These are phyloP conservation scores for Fraxinus pennsylvanica DNA, from an alignment of 257 asterid genomes.

Conservation along the genomic window DNA sequence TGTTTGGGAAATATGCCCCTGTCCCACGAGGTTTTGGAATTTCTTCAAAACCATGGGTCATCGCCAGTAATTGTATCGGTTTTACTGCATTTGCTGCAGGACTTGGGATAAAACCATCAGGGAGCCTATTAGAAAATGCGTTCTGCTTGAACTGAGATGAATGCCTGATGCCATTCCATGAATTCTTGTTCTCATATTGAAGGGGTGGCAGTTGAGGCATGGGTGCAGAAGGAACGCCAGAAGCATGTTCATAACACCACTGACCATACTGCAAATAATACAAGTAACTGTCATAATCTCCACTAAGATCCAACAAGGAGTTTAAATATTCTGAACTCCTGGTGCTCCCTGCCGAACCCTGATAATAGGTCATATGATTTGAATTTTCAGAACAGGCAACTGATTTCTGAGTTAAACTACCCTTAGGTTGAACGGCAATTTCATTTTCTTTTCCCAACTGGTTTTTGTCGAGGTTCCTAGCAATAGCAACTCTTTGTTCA, in stretches of 20 bases:
- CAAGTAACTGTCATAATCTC: constrained; percentile 55
- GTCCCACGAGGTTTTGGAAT: constrained; percentile 72
- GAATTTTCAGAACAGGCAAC: constrained; percentile 19
- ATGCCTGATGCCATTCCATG: constrained; percentile 44
- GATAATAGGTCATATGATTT: constrained; percentile 21
- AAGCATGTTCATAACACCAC: constrained; percentile 42
- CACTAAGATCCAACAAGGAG: constrained; percentile 57
- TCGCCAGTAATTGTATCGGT: constrained; percentile 38
- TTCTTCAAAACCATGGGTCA: constrained; percentile 57
- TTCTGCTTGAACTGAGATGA: constrained; percentile 42
- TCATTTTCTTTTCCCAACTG: constrained; percentile 23
- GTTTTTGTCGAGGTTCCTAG: constrained; percentile 20
- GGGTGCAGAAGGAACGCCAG: constrained; percentile 37
- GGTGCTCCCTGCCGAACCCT: constrained; percentile 25
- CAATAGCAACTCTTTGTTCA: constrained; percentile 21
- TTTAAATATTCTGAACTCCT: constrained; percentile 32
- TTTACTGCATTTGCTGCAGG: constrained; percentile 29
- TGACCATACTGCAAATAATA: constrained; percentile 49
- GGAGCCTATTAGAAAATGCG: constrained; percentile 42
- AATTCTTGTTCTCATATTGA: constrained; percentile 28
- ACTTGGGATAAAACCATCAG: constrained; percentile 34
- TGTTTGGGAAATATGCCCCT: constrained; percentile 73
- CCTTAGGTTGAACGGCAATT: constrained; percentile 18
- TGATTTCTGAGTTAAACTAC: constrained; percentile 11
- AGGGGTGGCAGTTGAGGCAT: constrained; percentile 38